Percentiles rank a stretch among this genome's conserved stretches.
Conservation (phyloP, 345 rosid species). For the Mangifera indica region DNA sequence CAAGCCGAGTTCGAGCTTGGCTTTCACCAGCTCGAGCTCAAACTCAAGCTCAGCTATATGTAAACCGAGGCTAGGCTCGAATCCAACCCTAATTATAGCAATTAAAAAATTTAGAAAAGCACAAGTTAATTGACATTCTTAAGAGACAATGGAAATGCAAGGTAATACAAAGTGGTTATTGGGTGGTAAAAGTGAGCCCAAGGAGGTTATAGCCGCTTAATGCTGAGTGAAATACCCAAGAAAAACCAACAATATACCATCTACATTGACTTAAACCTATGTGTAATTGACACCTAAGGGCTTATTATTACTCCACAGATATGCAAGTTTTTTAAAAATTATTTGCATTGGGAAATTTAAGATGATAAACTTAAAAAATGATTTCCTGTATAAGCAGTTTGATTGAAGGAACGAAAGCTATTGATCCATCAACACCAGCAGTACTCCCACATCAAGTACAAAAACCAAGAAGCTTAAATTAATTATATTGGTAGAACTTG, state of each 20-base stretch:
- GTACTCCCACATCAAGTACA: not conserved
- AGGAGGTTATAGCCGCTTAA: not conserved
- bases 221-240: not conserved
- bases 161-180: not conserved
- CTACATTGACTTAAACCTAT: not conserved
- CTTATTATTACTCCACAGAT: not conserved
- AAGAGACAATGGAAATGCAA: not conserved
- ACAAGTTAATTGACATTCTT: not conserved
- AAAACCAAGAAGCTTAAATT: not conserved
- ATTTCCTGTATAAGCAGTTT: not conserved
- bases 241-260: not conserved
- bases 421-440: not conserved
- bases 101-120: not conserved
- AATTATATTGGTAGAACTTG: too few species aligned
- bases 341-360: not conserved
- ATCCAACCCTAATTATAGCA: too few species aligned
- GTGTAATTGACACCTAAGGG: not conserved
- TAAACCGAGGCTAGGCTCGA: too few species aligned
- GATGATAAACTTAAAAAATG: not conserved
- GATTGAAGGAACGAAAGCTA: not conserved
- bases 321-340: not conserved
- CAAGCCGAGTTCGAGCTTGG: too few species aligned
- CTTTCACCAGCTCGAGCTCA: too few species aligned
- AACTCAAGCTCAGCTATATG: too few species aligned
- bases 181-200: too few species aligned